Conservation (phyloP, 1,284 basidiomycete genomes). For the Rhodotorula sp. region DNA sequence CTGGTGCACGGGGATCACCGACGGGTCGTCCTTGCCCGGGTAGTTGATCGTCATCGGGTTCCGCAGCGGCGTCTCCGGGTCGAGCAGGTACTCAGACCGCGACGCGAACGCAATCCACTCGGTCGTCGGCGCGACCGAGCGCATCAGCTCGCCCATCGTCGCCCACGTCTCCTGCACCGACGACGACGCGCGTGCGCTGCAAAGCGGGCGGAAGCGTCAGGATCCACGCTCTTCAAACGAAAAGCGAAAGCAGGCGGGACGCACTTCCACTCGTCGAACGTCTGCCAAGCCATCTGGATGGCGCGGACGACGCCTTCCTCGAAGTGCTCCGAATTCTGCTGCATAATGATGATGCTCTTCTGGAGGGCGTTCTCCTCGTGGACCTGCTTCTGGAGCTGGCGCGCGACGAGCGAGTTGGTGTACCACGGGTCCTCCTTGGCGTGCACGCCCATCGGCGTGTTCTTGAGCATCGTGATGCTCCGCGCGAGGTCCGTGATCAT, state of each 20-base stretch:
- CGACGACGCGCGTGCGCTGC: constrained; percentile 65
- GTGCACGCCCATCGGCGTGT: constrained; percentile 86
- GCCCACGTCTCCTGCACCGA: constrained; percentile 81
- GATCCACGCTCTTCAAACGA: too few relatives aligned
- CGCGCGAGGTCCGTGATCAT: constrained; percentile 85
- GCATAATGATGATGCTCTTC: constrained; percentile 98
- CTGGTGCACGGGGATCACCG: constrained; percentile 82
- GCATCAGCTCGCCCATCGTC: constrained; percentile 74
- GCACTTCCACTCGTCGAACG: constrained; percentile 91
- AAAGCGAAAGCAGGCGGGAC: not conserved
- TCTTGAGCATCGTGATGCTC: constrained; percentile 87
- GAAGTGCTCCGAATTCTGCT: constrained; percentile 94
- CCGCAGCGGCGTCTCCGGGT: constrained; percentile 89
- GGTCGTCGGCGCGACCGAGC: constrained; percentile 80
- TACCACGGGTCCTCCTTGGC: constrained; percentile 80
- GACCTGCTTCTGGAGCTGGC: constrained; percentile 84
- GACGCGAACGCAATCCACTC: constrained; percentile 98
- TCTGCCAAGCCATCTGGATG: constrained; percentile 95
- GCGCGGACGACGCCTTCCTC: constrained; percentile 95
- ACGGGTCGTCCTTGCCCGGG: constrained; percentile 90
- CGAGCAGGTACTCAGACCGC: constrained; percentile 90
- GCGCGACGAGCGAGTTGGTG: constrained; percentile 76
- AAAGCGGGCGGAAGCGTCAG: not conserved
- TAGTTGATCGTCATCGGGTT: constrained; percentile 69
- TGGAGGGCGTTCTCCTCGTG: constrained; percentile 97